A percentile compares a stretch with the other conserved stretches of the same genome.
These are phyloP conservation scores for Poronia punctata DNA, from an alignment of 495 filamentous ascomycete species.

Conservation along the genomic window DNA sequence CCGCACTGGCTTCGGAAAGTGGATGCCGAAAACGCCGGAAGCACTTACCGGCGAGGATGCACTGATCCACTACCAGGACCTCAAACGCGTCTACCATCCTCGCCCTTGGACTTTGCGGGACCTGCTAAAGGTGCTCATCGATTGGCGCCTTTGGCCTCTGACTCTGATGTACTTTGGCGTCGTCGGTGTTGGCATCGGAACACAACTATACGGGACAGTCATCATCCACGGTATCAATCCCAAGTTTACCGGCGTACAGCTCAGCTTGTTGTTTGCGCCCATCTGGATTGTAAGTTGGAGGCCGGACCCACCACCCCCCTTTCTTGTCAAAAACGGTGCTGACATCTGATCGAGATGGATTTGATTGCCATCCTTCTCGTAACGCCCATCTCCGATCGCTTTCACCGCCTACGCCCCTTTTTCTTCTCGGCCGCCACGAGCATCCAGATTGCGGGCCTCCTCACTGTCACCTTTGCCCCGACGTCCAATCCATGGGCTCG, in stretches of 20 bases:
- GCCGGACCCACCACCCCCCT: neutral
- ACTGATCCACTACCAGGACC: constrained; percentile 73
- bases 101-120: constrained; percentile 64
- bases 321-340: neutral
- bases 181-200: constrained; percentile 84
- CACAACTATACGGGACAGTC: constrained; percentile 77
- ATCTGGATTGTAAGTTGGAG: constrained; percentile 72
- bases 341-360: constrained; percentile 54
- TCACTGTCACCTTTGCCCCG: constrained; percentile 70
- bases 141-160: constrained; percentile 84
- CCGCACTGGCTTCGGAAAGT: constrained; percentile 43
- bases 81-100: constrained; percentile 71
- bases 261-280: constrained; percentile 78
- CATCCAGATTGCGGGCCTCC: constrained; percentile 76
- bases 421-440: constrained; percentile 71
- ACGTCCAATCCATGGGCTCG: constrained; percentile 67
- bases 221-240: constrained; percentile 78
- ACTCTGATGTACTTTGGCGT: constrained; percentile 91
- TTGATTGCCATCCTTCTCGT: constrained; percentile 80
- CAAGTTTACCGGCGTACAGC: constrained; percentile 59
- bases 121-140: constrained; percentile 59
- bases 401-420: constrained; percentile 73
- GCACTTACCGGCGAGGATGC: constrained; percentile 74
- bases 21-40: constrained; percentile 58
- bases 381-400: constrained; percentile 79